Evolutionary conservation across 805 yeast genomes (phyloP).

Genomic region (Zygosaccharomyces kombuchaensis): DNA sequence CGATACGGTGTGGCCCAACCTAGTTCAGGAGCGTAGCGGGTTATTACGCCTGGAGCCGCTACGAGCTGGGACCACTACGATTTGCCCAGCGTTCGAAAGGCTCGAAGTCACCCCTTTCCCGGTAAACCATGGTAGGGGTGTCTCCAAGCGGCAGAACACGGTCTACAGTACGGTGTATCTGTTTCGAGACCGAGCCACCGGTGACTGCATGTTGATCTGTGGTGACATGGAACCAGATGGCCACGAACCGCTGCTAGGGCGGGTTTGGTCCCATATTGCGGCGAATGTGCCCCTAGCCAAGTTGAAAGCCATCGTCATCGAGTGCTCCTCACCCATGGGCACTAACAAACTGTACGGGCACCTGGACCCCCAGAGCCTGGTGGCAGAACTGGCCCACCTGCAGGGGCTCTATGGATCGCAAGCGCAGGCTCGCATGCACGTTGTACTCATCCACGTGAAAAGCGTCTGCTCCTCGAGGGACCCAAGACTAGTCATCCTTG

Average conservation of each 20-base stretch:
- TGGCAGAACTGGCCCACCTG: slow-evolving; percentile 48
- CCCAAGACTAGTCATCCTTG: slow-evolving; percentile 54
- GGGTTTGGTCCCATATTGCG: slow-evolving; percentile 57
- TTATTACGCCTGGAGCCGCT: slow-evolving; percentile 17
- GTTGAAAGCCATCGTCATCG: slow-evolving; percentile 61
- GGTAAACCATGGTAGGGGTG: slow-evolving; percentile 41
- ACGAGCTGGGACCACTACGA: slow-evolving; percentile 9
- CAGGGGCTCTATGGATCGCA: slow-evolving; percentile 40
- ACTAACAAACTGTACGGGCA: slow-evolving; percentile 67
- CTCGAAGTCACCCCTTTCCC: slow-evolving; percentile 36
- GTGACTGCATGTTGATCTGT: slow-evolving; percentile 52
- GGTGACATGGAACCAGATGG: slow-evolving; percentile 81
- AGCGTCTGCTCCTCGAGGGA: slow-evolving; percentile 40
- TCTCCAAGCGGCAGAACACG: slow-evolving; percentile 17
- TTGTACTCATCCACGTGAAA: slow-evolving; percentile 51
- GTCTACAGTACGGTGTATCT: slow-evolving; percentile 56
- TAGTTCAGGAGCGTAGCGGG: slow-evolving; percentile 30
- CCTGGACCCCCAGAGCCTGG: slow-evolving; percentile 60
- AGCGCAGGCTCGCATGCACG: slow-evolving; percentile 33
- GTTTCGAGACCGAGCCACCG: slow-evolving; percentile 37
- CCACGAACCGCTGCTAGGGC: slow-evolving; percentile 27
- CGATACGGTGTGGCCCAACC: slow-evolving; percentile 75
- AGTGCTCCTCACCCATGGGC: slow-evolving; percentile 61
- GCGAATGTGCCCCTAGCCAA: slow-evolving; percentile 38
- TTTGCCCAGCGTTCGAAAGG: slow-evolving; percentile 21